Evolutionary conservation across 257 asterid genomes (phyloP).

Genomic region (Solanum neorickii): DNA sequence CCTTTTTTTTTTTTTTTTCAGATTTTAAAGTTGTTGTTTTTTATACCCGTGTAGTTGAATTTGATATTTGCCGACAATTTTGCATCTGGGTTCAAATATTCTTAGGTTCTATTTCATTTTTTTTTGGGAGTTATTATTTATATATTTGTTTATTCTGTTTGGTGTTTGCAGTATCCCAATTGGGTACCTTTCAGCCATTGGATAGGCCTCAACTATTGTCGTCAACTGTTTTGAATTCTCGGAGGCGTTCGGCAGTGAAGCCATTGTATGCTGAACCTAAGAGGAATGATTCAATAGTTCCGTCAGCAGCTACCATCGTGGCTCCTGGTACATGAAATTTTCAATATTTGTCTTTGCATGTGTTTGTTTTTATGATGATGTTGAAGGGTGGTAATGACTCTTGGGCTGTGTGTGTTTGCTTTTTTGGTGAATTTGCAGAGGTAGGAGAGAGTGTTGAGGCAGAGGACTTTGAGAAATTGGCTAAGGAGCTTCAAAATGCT

Average conservation of each 20-base stretch:
- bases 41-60: not conserved
- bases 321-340: conserved; percentile 30
- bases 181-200: conserved; percentile 39
- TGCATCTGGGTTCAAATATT: not conserved
- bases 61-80: not conserved
- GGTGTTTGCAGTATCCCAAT: conserved; percentile 19
- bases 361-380: not conserved
- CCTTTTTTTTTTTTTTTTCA: not conserved
- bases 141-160: not conserved
- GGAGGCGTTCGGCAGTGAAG: conserved; percentile 33
- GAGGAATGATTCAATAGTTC: conserved; percentile 38
- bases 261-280: conserved; percentile 54
- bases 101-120: not conserved
- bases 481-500: conserved; percentile 34
- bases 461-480: conserved; percentile 38
- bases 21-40: not conserved
- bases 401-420: not conserved
- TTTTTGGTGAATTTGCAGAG: conserved; percentile 15
- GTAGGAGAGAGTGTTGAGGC: conserved; percentile 19
- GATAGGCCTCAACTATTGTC: conserved; percentile 32
- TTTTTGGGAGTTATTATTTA: not conserved
- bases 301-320: conserved; percentile 39
- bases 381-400: not conserved
- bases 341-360: not conserved
- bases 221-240: conserved; percentile 20